A percentile compares a stretch with the other conserved stretches of the same genome.
Evolutionary conservation across 306 rosid species (phyloP).

Genomic region (Quercus ilex): DNA sequence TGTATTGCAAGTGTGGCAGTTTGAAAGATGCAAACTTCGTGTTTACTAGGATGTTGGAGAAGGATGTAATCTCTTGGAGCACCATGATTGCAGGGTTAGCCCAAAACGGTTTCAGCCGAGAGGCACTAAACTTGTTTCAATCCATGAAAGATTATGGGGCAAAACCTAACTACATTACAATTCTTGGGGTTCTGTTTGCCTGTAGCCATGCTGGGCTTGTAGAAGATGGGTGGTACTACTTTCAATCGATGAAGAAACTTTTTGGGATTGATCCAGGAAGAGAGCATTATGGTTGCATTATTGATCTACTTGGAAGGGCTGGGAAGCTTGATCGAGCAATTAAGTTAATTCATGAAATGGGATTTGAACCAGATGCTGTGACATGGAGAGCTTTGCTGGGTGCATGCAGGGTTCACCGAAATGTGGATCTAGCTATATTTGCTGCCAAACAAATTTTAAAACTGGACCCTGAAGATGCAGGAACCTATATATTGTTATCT

Average conservation of each 20-base stretch:
- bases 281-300: conserved; percentile 82
- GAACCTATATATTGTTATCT: conserved; percentile 77
- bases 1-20: conserved; percentile 90
- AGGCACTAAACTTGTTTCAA: conserved; percentile 67
- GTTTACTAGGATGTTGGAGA: conserved; percentile 54
- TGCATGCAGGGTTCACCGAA: conserved; percentile 70
- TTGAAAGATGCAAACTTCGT: conserved; percentile 64
- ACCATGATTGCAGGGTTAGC: conserved; percentile 91
- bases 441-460: conserved; percentile 74
- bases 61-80: conserved; percentile 92
- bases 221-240: conserved; percentile 65
- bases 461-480: conserved; percentile 65
- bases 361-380: conserved; percentile 71
- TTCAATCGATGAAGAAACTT: conserved; percentile 65
- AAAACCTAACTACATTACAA: conserved; percentile 72
- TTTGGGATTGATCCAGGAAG: conserved; percentile 68
- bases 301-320: conserved; percentile 95
- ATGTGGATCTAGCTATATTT: conserved; percentile 62
- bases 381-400: conserved; percentile 87
- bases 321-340: conserved; percentile 74
- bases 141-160: conserved; percentile 58
- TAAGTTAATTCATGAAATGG: conserved; percentile 63
- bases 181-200: conserved; percentile 86
- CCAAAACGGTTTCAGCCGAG: conserved; percentile 77
- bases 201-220: conserved; percentile 95